Evolutionary conservation across 148 eudicot species (phyloP).

Genomic region (Heliamphora exappendiculata): DNA sequence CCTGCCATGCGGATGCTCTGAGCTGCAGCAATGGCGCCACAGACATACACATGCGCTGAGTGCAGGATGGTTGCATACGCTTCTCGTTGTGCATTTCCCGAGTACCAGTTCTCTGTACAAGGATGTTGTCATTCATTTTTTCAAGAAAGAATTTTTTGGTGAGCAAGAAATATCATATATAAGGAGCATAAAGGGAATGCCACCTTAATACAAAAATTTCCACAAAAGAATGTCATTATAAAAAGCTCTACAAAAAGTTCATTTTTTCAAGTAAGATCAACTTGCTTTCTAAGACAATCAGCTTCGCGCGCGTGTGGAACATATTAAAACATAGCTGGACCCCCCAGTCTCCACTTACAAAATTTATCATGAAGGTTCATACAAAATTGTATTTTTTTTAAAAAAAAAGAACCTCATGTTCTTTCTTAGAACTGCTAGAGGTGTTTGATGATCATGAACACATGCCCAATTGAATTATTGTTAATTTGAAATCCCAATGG

Average conservation of each 20-base stretch:
- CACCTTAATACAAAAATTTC: too few species aligned
- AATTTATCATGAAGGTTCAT: neutral
- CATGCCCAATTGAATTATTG: neutral
- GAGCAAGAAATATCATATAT: too few species aligned
- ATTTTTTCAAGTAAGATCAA: conserved; percentile 6
- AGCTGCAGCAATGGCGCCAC: conserved; percentile 94
- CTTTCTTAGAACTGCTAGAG: neutral
- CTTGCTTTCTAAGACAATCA: neutral
- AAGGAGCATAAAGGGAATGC: too few species aligned
- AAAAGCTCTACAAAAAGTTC: too few species aligned
- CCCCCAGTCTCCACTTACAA: neutral
- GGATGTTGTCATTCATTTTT: neutral
- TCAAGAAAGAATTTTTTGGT: too few species aligned
- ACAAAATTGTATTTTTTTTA: too few species aligned
- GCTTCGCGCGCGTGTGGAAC: neutral
- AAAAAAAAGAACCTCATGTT: neutral
- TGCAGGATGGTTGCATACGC: conserved; percentile 95
- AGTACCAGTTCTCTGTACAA: conserved; percentile 47
- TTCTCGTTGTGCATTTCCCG: conserved; percentile 61
- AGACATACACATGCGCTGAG: conserved; percentile 82
- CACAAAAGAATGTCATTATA: too few species aligned
- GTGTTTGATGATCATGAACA: neutral
- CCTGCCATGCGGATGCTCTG: conserved; percentile 94
- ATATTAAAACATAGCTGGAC: neutral
- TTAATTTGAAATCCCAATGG: neutral